phyloP scores from a whole-genome alignment of 176 grass and related monocot species.

The Avena eriantha region DNA sequence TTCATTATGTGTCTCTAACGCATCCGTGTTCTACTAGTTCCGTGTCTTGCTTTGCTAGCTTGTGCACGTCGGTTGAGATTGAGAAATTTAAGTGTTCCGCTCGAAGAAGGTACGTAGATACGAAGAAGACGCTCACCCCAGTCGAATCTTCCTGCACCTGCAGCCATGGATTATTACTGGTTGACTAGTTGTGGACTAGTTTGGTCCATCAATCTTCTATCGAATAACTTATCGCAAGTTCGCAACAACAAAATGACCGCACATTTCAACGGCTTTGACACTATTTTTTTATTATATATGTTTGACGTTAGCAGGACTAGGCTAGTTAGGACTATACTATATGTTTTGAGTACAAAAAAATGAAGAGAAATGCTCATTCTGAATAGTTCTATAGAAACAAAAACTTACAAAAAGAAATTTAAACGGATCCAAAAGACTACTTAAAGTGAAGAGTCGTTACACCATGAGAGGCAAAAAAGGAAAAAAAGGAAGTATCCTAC shows the following conservation, averaged over 20 bases:
- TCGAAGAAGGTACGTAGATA: neutral
- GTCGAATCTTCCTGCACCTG: conserved; percentile 25
- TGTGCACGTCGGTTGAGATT: neutral
- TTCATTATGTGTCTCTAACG: neutral
- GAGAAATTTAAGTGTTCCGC: neutral
- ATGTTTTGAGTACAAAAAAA: no score
- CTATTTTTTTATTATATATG: no score
- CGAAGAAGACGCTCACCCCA: neutral
- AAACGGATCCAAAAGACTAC: no score
- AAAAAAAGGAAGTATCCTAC: no score
- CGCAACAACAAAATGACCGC: neutral
- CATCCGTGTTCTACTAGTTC: neutral
- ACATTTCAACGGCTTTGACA: neutral
- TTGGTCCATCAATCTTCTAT: conserved; percentile 21
- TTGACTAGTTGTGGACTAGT: neutral
- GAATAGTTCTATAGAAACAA: no score
- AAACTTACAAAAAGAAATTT: no score
- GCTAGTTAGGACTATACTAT: neutral
- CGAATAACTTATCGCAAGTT: conserved; percentile 5
- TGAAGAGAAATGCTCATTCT: no score
- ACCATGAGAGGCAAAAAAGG: no score
- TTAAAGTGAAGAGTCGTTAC: no score
- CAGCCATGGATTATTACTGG: neutral
- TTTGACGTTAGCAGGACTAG: neutral
- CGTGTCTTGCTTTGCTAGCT: neutral